Base-by-base conservation (phyloP, 2,329 filamentous ascomycete genomes). In the Escovopsis sp. region DNA sequence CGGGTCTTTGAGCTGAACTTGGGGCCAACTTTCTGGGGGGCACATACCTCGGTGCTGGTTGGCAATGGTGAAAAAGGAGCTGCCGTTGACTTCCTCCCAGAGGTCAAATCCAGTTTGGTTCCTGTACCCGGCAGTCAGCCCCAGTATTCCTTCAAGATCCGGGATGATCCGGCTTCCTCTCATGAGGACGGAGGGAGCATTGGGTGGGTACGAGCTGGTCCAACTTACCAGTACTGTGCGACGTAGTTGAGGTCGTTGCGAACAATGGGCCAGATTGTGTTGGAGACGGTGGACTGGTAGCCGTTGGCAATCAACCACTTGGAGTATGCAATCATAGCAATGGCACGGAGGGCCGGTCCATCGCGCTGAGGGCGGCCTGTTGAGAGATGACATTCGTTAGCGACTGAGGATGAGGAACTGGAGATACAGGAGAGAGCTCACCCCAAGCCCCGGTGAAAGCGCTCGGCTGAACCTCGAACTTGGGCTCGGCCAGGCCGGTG, bases 1-100 rank as follows among this genome's bases (percentile, higher is more conserved):
- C 17, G 12, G 13, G 28, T 30, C 12, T 5, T 12, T 35, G 23
- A 4, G 2, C 10, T 14, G 11, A 15, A 12, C n/a, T 16, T 12
- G 2, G 5, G 15, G 18, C 31, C 18, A 25, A 25, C 7, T 25
- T 11, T 5, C 4, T 11, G 21, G 26, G 19, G 4, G 16, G 14
- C 17, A 55, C 41, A 67, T 50, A 47, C 75, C 67, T 45, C 82
- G 72, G 51, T 88, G 75, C 40, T 81, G 73, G 28, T 70, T 68
- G 3, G 74, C 71, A 23, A 76, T 60, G 1, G 83, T 90, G 56
- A 88, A 92, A 62, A 87, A 90, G 1, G 80, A 86, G 16, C 72
- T 76, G 28, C 81, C 79, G 17, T 65, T 61, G 12, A 87, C 72
- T 53, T 90, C 84, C 52, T 90, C 84, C 84, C 84, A 90, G 3